Percentiles rank a stretch among this genome's conserved stretches.
These are phyloP conservation scores for Imleria badia DNA, from an alignment of 768 basidiomycete genomes.

Conservation along the genomic window DNA sequence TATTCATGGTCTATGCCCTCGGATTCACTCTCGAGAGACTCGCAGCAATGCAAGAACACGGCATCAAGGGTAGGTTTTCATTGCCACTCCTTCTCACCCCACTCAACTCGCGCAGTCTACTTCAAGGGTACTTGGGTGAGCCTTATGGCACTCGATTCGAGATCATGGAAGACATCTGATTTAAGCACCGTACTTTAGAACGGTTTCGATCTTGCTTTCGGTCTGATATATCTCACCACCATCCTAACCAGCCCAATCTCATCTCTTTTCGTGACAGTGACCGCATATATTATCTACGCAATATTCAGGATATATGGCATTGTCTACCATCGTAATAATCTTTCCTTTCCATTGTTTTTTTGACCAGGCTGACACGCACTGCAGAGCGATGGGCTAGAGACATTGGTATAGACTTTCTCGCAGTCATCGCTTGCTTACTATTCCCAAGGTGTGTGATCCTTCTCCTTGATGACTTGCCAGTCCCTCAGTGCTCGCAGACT, in stretches of 20 bases:
- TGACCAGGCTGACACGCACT: not conserved
- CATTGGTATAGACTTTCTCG: conserved; percentile 79
- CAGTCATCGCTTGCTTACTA: conserved; percentile 85
- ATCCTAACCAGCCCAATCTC: not conserved
- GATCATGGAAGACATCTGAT: conserved; percentile 17
- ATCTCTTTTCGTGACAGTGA: conserved; percentile 46
- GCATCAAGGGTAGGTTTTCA: conserved; percentile 65
- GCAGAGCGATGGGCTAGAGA: conserved; percentile 64
- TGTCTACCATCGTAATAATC: conserved; percentile 54
- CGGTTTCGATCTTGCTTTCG: conserved; percentile 91
- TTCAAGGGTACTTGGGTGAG: conserved; percentile 83
- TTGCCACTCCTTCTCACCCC: not conserved
- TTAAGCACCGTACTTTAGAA: conserved; percentile 48
- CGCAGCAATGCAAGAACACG: conserved; percentile 95
- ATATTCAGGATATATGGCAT: conserved; percentile 73
- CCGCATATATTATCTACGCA: conserved; percentile 75
- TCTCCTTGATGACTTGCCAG: not conserved
- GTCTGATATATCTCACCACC: conserved; percentile 36
- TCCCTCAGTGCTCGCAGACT: conserved; percentile 47
- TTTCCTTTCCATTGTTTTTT: not conserved
- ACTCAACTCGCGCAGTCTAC: conserved; percentile 51
- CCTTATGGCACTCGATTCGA: conserved; percentile 6
- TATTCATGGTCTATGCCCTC: conserved; percentile 76
- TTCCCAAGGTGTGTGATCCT: conserved; percentile 76
- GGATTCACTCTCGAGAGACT: conserved; percentile 92